Evolutionary conservation across 108 stramenopile species (phyloP).

Genomic region (Nannochloropsis salina): DNA sequence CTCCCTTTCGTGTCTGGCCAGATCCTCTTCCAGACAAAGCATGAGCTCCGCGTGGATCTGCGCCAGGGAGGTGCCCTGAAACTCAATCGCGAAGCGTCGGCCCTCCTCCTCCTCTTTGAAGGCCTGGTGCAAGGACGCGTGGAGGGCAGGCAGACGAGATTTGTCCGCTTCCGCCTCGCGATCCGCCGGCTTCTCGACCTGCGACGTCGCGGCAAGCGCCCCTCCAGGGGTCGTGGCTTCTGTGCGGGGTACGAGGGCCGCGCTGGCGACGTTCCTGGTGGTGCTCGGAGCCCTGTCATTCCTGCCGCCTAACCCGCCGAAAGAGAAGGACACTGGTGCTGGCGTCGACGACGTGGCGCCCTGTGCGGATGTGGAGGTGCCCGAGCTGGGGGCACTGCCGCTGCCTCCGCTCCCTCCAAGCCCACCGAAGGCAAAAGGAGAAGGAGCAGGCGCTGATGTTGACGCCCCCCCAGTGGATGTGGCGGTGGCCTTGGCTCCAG

Average conservation of each 20-base stretch:
- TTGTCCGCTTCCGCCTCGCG: background rate
- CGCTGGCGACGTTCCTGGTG: too few species aligned
- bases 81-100: background rate
- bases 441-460: background rate
- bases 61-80: background rate
- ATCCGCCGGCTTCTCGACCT: background rate
- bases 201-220: background rate
- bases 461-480: background rate
- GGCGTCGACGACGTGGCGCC: background rate
- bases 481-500: background rate
- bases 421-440: background rate
- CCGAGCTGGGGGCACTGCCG: background rate
- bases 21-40: background rate
- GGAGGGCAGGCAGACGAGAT: background rate
- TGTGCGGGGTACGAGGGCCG: background rate
- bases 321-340: background rate
- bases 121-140: background rate
- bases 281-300: too few species aligned
- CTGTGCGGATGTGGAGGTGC: background rate
- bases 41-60: background rate
- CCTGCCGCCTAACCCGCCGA: too few species aligned
- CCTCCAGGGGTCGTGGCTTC: background rate
- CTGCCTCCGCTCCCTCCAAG: background rate
- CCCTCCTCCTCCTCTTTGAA: background rate
- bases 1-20: background rate